Base-by-base conservation (phyloP, 495 filamentous ascomycete genomes). In the Annulohypoxylon stygium region DNA sequence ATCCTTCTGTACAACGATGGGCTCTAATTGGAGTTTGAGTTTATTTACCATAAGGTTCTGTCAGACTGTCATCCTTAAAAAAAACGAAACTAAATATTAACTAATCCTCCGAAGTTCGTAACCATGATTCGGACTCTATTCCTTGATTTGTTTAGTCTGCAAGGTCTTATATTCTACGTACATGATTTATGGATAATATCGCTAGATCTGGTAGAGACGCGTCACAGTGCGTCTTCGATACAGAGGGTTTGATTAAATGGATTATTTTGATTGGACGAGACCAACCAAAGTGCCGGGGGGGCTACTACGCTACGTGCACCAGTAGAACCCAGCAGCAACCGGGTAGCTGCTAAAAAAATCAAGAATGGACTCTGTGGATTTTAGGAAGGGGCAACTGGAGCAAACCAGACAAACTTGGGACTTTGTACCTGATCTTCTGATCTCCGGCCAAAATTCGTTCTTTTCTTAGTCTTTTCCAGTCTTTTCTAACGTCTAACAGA, bases 61-160 rank as follows among this genome's bases (percentile, higher is more conserved):
- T 74, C 67, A 70, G 70, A 67, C 65, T 70, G 62, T 74, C 67
- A 70, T 74, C 61, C 61, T 57, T 39, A 23, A 57, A 57, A 26
- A 34, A 58, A 55, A 30, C 30, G 3, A 30, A 5, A 33, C 23
- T 54, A 54, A 33, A 54, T 14, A 23, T 23, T 23, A 33, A 41
- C 5, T 43, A 74, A 65, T 64, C 55, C 43, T 68, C 57, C 65
- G 47, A 68, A 67, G 34, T 48, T 57, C 18, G 26, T 57, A 57
- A 57, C n/a, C 53, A 37, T 37, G 33, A 37, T 57, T 57, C 30
- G 14, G 33, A 37, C 20, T 3, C 14, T 18, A n/a, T 57, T 20
- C 61, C 59, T 48, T 69, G 69, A 62, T 34, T 67, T 30, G 30
- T 10, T 55, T 50, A 25, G 33, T 39, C 63, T 55, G 69, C 57